These are phyloP conservation scores for Myxozyma mucilagina DNA, from an alignment of 805 yeast species.

Conservation along the genomic window DNA sequence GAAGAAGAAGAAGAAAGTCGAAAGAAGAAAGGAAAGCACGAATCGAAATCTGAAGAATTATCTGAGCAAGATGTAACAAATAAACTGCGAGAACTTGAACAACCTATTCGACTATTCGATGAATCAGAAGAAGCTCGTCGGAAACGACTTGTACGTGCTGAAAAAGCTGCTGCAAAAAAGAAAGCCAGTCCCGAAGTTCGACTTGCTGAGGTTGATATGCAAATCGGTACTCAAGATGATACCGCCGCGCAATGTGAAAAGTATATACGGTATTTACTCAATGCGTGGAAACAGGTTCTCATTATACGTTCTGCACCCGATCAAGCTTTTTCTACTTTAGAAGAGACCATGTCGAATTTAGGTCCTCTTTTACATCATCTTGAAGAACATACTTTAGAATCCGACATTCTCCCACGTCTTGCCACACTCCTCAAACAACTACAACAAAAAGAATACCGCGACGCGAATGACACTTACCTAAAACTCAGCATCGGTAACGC, in stretches of 20 bases:
- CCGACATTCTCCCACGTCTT: slow-evolving; percentile 53
- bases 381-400: slow-evolving; percentile 45
- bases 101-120: slow-evolving; percentile 33
- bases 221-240: slow-evolving; percentile 42
- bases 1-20: slow-evolving; percentile 34
- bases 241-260: slow-evolving; percentile 48
- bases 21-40: slow-evolving; percentile 23
- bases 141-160: slow-evolving; percentile 31
- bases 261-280: slow-evolving; percentile 50
- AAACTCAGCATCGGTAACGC: slow-evolving; percentile 80
- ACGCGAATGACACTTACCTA: slow-evolving; percentile 69
- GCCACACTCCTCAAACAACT: slow-evolving; percentile 60
- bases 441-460: slow-evolving; percentile 53
- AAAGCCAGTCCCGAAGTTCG: slow-evolving; percentile 32
- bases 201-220: slow-evolving; percentile 36
- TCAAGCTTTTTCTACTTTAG: slow-evolving; percentile 39
- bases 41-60: neutral
- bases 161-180: slow-evolving; percentile 28
- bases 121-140: slow-evolving; percentile 33
- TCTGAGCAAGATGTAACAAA: slow-evolving; percentile 37
- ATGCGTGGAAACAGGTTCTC: slow-evolving; percentile 47
- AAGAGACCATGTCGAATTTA: slow-evolving; percentile 52
- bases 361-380: slow-evolving; percentile 57
- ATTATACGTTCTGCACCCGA: slow-evolving; percentile 40
- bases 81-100: slow-evolving; percentile 35